Evolutionary conservation across 768 basidiomycete genomes (phyloP), one percentile per base, ranked within the genome.

Genomic region (Podaxis sp.): DNA sequence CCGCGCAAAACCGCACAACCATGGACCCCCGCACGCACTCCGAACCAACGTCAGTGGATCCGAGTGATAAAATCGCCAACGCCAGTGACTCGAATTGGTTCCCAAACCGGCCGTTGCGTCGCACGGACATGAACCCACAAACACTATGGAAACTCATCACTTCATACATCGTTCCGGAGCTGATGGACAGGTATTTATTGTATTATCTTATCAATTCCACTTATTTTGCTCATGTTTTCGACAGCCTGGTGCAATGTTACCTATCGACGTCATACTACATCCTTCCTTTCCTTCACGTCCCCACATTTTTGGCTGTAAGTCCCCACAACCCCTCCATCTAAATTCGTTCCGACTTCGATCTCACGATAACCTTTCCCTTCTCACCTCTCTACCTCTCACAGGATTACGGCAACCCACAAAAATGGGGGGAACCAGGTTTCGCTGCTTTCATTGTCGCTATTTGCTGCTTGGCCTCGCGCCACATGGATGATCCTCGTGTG

Each of bases 401-500:
- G 89, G 95, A 97, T 74, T 97, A 97, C 72, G 93, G 92, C 46
- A 92, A 95, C 67, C 95, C 95, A 56, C 85, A 87, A 75, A 95
- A 95, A 80, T 96, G 95, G 95, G 92, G 89, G 55, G 94, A 96
- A 75, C 93, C 95, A 7, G 95, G 95, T 8, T 97, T 97, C 70
- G 93, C 92, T 44, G 88, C 94, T 9, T 95, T 96, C 71, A 92
- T 96, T 64, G 93, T 96, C n/a, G 85, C 94, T 1, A 82, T 96
- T 38, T 96, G 95, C 71, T 96, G 94, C 66, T 82, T 97, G 4
- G 89, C 94, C 0, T 96, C 94, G 2, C 84, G 95, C 46, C 95
- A 97, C 73, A 90, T 95, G 66, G 95, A 97, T 71, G 95, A 96
- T 74, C 88, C 89, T 22, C 88, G 95, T 51, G 93, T 95, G 24